A percentile compares a stretch with the other conserved stretches of the same genome.
phyloP scores from a whole-genome alignment of 805 yeast species.

The Clavispora carvajalis region DNA sequence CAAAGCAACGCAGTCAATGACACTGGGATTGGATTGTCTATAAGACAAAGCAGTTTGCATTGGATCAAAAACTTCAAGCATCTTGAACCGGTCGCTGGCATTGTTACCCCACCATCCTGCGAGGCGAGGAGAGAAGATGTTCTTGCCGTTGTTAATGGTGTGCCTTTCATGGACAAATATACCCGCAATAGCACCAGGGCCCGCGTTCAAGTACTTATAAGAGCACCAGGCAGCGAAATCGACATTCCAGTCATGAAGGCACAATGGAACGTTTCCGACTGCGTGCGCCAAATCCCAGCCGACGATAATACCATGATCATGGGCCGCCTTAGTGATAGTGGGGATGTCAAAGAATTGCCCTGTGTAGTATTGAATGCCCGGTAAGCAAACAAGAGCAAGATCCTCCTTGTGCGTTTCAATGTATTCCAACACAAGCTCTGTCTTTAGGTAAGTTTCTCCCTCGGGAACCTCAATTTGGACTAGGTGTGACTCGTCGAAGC shows the following conservation, averaged over 20 bases:
- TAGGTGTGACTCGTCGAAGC: constrained; percentile 46
- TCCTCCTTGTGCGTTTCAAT: constrained; percentile 55
- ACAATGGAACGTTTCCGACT: constrained; percentile 75
- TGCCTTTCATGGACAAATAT: constrained; percentile 63
- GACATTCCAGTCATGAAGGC: constrained; percentile 81
- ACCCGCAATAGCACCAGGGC: constrained; percentile 93
- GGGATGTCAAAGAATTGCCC: constrained; percentile 82
- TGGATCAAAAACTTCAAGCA: constrained; percentile 76
- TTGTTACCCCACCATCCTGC: constrained; percentile 99
- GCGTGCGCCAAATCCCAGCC: constrained; percentile 98
- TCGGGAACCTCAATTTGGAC: constrained; percentile 59
- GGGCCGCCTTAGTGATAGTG: constrained; percentile 61
- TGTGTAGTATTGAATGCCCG: constrained; percentile 89
- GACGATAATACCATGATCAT: constrained; percentile 46
- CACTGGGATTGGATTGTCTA: constrained; percentile 88
- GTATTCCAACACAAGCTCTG: constrained; percentile 54
- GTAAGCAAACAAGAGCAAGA: constrained; percentile 69
- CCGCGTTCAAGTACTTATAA: constrained; percentile 84
- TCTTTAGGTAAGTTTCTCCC: constrained; percentile 52
- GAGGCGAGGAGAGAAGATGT: constrained; percentile 52
- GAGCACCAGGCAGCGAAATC: constrained; percentile 96
- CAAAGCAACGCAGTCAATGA: constrained; percentile 74
- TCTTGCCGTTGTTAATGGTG: constrained; percentile 24
- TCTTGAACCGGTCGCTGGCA: constrained; percentile 61
- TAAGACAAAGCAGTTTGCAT: constrained; percentile 82